Conservation (phyloP, 2,329 filamentous ascomycete species). For the Penicillium sp. region DNA sequence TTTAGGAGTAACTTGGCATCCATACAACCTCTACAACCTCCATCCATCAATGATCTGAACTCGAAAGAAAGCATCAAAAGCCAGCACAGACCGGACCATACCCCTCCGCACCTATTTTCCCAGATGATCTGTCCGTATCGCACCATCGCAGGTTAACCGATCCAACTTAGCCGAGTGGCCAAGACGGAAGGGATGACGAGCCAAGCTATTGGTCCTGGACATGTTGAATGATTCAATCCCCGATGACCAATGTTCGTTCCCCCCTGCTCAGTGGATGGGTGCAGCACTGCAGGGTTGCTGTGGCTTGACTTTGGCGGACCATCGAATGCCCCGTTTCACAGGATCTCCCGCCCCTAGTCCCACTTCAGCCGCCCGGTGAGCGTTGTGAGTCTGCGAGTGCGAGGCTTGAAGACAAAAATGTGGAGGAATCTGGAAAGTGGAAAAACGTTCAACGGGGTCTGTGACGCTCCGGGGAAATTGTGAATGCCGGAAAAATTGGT, state of each 20-base stretch:
- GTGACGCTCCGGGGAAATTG: neutral
- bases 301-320: neutral
- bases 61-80: neutral
- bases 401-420: neutral
- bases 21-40: too few relatives aligned
- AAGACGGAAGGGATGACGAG: constrained; percentile 18
- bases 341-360: constrained; percentile 3
- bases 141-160: neutral
- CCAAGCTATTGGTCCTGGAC: constrained; percentile 7
- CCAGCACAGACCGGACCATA: neutral
- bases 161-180: constrained; percentile 6
- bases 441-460: neutral
- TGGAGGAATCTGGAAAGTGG: neutral
- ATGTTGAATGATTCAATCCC: neutral
- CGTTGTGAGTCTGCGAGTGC: neutral
- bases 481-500: neutral
- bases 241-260: neutral
- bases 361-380: constrained; percentile 1
- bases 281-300: neutral
- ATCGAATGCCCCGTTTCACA: neutral
- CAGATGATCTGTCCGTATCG: neutral
- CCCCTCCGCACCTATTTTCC: neutral
- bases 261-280: neutral
- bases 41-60: too few relatives aligned
- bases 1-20: too few relatives aligned